Percentiles rank a stretch among this genome's conserved stretches.
Evolutionary conservation across 805 yeast species (phyloP).

Genomic region (Candida nitratophila): DNA sequence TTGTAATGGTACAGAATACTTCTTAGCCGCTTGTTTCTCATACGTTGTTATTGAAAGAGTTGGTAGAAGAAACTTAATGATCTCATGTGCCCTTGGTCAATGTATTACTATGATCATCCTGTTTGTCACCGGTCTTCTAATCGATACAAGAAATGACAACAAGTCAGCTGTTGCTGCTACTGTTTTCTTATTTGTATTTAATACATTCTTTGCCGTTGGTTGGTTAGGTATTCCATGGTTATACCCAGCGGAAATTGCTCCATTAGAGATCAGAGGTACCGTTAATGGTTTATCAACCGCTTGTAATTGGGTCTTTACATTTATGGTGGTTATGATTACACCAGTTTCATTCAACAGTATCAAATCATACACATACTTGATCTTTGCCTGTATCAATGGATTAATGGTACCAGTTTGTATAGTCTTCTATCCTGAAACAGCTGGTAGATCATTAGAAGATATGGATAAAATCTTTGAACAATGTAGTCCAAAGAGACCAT

Average conservation of each 20-base stretch:
- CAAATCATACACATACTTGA: conserved; percentile 29
- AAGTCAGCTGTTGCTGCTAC: conserved; percentile 33
- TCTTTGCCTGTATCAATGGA: conserved; percentile 32
- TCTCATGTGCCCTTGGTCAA: conserved; percentile 20
- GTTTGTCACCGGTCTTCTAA: conserved; percentile 28
- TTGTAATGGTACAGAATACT: conserved; percentile 32
- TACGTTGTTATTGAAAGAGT: conserved; percentile 31
- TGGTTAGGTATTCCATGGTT: conserved; percentile 37
- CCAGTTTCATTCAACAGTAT: conserved; percentile 29
- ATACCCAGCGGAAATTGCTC: conserved; percentile 46
- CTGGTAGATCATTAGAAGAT: conserved; percentile 34
- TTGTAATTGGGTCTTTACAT: conserved; percentile 47
- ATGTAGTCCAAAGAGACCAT: conserved; percentile 15
- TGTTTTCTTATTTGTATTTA: conserved; percentile 33
- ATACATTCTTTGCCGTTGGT: conserved; percentile 36
- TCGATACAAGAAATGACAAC: conserved; percentile 14
- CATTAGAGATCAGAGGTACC: conserved; percentile 39
- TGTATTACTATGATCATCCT: conserved; percentile 34
- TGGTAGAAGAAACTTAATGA: conserved; percentile 1
- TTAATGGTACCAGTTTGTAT: conserved; percentile 22
- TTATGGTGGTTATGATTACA: conserved; percentile 40
- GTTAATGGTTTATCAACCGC: conserved; percentile 32
- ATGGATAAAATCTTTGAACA: conserved; percentile 31
- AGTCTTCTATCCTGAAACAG: conserved; percentile 33
- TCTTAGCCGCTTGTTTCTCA: conserved; percentile 26